Percentiles rank a stretch among this genome's conserved stretches.
These are phyloP conservation scores for Raffaelea deltoideospora DNA, from an alignment of 2,329 filamentous ascomycete species.

Conservation along the genomic window DNA sequence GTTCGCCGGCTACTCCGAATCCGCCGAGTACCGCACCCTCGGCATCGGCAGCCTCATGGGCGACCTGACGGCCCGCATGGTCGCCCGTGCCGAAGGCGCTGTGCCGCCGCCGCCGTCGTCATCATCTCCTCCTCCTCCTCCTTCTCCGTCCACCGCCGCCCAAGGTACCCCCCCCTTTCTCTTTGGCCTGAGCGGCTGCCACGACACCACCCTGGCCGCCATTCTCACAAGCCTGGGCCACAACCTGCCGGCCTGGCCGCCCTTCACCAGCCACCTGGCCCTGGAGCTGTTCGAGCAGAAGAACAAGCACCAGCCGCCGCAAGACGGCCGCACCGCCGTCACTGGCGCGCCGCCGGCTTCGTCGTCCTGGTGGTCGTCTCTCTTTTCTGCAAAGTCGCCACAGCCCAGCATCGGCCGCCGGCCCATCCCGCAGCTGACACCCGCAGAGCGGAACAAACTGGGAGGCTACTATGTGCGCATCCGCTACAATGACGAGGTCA, in stretches of 20 bases:
- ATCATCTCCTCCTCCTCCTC: too few relatives aligned
- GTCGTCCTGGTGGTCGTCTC: conserved; percentile 16
- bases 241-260: conserved; percentile 63
- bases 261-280: conserved; percentile 83
- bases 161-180: conserved; percentile 33
- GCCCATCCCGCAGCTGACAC: conserved; percentile 36
- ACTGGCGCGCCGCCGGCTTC: conserved; percentile 17
- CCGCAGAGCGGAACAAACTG: conserved; percentile 42
- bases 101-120: not conserved
- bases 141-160: too few relatives aligned
- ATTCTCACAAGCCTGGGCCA: conserved; percentile 68
- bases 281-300: conserved; percentile 90
- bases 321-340: conserved; percentile 3
- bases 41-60: conserved; percentile 78
- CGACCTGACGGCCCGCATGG: conserved; percentile 66
- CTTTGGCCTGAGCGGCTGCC: conserved; percentile 71
- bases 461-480: conserved; percentile 76
- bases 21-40: conserved; percentile 69
- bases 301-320: conserved; percentile 27
- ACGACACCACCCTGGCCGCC: conserved; percentile 83
- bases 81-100: conserved; percentile 42
- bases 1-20: conserved; percentile 78
- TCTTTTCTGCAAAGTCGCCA: conserved; percentile 14
- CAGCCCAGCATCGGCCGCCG: conserved; percentile 44
- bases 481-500: conserved; percentile 75